Percentiles rank a stretch among this genome's conserved stretches.
phyloP scores from a whole-genome alignment of 495 filamentous ascomycete genomes.

The Letharia columbiana region DNA sequence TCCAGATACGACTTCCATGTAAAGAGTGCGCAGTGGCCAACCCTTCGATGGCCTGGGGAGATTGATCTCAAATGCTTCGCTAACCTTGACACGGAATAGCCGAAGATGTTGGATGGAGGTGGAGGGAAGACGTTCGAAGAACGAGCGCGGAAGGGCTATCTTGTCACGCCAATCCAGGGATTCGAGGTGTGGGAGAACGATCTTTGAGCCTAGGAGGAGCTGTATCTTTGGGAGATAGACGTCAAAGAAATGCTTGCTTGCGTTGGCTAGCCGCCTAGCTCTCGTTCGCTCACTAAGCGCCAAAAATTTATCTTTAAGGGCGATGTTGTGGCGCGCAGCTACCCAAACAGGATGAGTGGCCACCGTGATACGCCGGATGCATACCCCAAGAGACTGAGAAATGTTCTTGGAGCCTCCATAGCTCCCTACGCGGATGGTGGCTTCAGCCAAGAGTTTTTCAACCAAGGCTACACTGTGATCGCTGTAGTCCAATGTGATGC shows the following conservation, averaged over 20 bases:
- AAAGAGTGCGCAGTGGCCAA: conserved; percentile 9
- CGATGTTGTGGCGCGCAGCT: background rate
- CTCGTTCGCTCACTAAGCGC: background rate
- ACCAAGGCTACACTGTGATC: background rate
- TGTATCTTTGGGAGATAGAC: background rate
- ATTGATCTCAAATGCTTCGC: background rate
- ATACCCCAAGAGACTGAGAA: conserved; percentile 1
- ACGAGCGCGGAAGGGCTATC: background rate
- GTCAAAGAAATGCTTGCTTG: background rate
- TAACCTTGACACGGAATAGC: background rate
- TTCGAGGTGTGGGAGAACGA: conserved; percentile 16
- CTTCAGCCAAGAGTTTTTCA: background rate
- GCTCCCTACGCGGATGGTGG: background rate
- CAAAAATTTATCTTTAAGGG: background rate
- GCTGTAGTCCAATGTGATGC: conserved; percentile 16
- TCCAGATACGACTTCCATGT: background rate
- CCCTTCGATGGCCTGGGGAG: background rate
- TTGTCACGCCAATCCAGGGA: conserved; percentile 3
- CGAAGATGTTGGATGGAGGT: conserved; percentile 7
- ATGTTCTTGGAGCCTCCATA: background rate
- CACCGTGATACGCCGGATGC: conserved; percentile 9
- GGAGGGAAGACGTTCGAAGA: conserved; percentile 6
- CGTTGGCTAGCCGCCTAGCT: background rate
- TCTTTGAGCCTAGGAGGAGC: background rate
- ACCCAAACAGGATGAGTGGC: conserved; percentile 2